A percentile compares a stretch with the other conserved stretches of the same genome.
These are phyloP conservation scores for Hansfordia pulvinata DNA, from an alignment of 2,329 filamentous ascomycete species.

Conservation along the genomic window DNA sequence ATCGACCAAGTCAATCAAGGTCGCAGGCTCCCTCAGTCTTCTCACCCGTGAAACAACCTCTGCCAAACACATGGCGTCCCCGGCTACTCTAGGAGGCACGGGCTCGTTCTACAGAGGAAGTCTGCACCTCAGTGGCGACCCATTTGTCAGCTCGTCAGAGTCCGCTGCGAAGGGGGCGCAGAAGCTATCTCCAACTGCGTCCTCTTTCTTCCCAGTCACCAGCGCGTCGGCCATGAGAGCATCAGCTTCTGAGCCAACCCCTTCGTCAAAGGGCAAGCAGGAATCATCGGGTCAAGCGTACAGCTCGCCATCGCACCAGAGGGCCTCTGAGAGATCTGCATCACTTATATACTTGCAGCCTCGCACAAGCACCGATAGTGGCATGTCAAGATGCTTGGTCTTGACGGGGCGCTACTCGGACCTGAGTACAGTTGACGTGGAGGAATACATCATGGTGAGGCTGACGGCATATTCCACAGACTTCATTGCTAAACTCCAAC, in stretches of 20 bases:
- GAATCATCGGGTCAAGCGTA: too few species aligned
- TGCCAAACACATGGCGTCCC: constrained; percentile 2
- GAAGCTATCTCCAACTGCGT: constrained; percentile 51
- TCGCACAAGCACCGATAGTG: constrained; percentile 29
- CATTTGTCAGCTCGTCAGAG: constrained; percentile 18
- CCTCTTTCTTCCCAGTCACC: constrained; percentile 36
- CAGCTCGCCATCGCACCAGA: too few species aligned
- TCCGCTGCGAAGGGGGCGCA: constrained; percentile 18
- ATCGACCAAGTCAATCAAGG: constrained; percentile 27
- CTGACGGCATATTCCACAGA: too few species aligned
- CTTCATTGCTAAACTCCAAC: constrained; percentile 6
- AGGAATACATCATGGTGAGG: too few species aligned
- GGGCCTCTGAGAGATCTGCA: too few species aligned
- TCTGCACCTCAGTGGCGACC: constrained; percentile 7
- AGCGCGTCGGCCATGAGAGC: constrained; percentile 6
- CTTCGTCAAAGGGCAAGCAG: too few species aligned
- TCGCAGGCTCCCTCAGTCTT: constrained; percentile 17
- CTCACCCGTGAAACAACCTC: constrained; percentile 11
- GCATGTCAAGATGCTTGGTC: constrained; percentile 29
- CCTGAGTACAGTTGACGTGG: constrained; percentile 23
- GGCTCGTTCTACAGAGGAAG: constrained; percentile 9
- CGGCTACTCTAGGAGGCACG: constrained; percentile 10
- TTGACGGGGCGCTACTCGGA: constrained; percentile 18
- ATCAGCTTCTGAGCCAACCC: not conserved
- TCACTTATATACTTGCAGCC: constrained; percentile 19